Evolutionary conservation across 2,329 filamentous ascomycete species (phyloP).

Genomic region (Verticillium klebahnii): DNA sequence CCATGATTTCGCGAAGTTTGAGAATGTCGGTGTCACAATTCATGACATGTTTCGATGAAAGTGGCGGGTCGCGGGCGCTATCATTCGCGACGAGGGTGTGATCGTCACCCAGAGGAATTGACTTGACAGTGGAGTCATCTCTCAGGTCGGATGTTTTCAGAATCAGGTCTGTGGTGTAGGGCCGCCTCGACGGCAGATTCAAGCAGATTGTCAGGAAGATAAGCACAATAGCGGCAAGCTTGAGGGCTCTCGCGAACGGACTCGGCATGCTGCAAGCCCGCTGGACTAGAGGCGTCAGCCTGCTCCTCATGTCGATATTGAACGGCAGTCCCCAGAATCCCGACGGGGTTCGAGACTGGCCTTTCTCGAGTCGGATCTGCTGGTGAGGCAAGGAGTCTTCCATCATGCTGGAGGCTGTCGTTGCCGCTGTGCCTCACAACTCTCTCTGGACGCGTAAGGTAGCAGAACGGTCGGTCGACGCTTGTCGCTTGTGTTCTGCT

Average conservation of each 20-base stretch:
- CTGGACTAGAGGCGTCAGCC: conserved; percentile 16
- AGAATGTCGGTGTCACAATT: conserved; percentile 37
- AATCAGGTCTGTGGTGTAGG: conserved; percentile 3
- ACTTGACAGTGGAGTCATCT: neutral
- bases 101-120: conserved; percentile 14
- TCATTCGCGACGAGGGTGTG: conserved; percentile 22
- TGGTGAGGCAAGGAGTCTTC: neutral
- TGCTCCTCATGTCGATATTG: neutral
- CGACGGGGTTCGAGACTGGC: neutral
- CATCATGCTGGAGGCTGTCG: neutral
- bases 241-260: conserved; percentile 38
- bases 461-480: no score
- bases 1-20: conserved; percentile 31
- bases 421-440: no score
- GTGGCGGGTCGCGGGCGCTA: conserved; percentile 14
- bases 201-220: neutral
- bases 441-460: no score
- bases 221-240: neutral
- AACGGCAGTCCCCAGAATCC: neutral
- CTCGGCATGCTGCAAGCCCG: conserved; percentile 45
- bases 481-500: no score
- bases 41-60: conserved; percentile 23
- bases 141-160: conserved; percentile 3
- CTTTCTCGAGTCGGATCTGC: neutral
- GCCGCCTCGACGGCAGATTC: neutral